phyloP scores from a whole-genome alignment of 805 yeast species.

The Cyberlindnera subsufficiens region DNA sequence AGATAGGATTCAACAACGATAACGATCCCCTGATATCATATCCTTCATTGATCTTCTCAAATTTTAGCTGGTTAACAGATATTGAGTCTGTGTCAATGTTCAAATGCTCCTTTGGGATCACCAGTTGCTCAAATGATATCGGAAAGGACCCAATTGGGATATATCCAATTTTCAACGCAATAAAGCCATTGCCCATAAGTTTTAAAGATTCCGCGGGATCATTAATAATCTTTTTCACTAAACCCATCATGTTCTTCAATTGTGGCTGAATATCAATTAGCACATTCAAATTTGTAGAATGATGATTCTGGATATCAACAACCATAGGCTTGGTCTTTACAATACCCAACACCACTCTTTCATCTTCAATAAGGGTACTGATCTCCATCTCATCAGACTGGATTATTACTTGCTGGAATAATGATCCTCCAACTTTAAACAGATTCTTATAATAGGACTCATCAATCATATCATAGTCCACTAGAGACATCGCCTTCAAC shows the following conservation, averaged over 20 bases:
- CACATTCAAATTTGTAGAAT: constrained; percentile 23
- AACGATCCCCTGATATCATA: constrained; percentile 16
- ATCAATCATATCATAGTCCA: constrained; percentile 28
- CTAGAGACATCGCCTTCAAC: constrained; percentile 25
- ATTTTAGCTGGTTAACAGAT: constrained; percentile 18
- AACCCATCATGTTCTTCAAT: constrained; percentile 25
- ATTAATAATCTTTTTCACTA: constrained; percentile 26
- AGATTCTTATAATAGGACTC: constrained; percentile 18
- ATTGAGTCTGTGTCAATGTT: constrained; percentile 17
- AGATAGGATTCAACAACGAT: constrained; percentile 19
- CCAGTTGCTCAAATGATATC: constrained; percentile 26
- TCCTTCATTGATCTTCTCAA: constrained; percentile 21
- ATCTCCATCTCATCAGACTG: constrained; percentile 27
- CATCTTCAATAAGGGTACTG: constrained; percentile 18
- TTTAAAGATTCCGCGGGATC: constrained; percentile 27
- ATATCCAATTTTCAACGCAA: constrained; percentile 28
- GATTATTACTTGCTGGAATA: constrained; percentile 23
- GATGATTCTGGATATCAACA: constrained; percentile 26
- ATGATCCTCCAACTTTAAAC: constrained; percentile 29
- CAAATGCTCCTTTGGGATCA: constrained; percentile 21
- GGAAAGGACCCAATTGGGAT: constrained; percentile 27
- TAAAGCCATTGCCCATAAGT: constrained; percentile 29
- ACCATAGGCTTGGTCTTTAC: constrained; percentile 28
- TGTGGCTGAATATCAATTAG: constrained; percentile 29
- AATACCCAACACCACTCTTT: constrained; percentile 23